Percentiles rank a stretch among this genome's conserved stretches.
Conservation (phyloP, 1,284 basidiomycete species). For the Puccinia polysora region DNA sequence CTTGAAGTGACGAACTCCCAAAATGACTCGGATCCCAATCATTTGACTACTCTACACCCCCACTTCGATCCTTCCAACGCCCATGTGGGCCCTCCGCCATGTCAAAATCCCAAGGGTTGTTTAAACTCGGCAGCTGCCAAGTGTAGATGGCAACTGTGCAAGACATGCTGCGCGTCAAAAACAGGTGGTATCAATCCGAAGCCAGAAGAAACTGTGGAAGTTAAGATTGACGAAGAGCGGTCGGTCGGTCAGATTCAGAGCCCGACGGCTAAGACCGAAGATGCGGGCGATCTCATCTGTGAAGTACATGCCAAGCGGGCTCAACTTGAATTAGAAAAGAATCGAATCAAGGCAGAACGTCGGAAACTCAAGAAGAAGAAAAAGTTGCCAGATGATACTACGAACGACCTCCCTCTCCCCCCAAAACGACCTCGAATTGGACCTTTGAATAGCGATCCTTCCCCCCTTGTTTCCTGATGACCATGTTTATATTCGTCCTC, state of each 20-base stretch:
- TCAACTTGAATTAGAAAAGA: constrained; percentile 12
- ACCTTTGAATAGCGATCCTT: no score
- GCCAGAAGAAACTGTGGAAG: no score
- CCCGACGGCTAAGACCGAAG: not conserved
- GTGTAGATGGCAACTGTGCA: constrained; percentile 19
- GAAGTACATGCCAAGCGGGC: constrained; percentile 10
- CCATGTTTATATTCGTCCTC: no score
- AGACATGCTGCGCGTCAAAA: constrained; percentile 10
- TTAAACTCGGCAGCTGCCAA: constrained; percentile 10
- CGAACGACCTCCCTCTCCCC: not conserved
- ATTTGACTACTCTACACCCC: not conserved
- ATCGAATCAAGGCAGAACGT: not conserved
- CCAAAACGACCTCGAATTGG: not conserved
- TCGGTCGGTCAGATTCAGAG: no score
- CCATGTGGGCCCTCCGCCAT: not conserved
- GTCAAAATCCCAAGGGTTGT: constrained; percentile 4
- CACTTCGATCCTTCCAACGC: not conserved
- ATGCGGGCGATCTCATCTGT: not conserved
- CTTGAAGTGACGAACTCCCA: not conserved
- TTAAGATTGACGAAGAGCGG: no score
- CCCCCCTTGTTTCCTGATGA: no score
- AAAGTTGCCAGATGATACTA: not conserved
- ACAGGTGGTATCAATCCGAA: not conserved
- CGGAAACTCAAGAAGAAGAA: not conserved
- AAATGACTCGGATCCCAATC: not conserved